Base-by-base conservation (phyloP, 257 asterid species). In the Plantago ovata region DNA sequence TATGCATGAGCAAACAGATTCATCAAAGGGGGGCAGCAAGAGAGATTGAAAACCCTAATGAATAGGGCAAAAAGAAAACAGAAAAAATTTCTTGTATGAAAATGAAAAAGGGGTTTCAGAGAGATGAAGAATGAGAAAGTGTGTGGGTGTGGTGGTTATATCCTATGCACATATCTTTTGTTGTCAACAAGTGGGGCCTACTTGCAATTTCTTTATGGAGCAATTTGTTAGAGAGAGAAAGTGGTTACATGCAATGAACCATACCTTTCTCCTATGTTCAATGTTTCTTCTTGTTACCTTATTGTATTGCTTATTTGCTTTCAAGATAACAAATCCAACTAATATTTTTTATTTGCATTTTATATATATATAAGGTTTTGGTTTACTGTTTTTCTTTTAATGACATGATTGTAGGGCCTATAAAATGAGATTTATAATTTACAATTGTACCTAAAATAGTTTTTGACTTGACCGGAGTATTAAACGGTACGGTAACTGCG, bases 21-120 rank as follows among this genome's bases (percentile, higher is more conserved):
- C 36, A 53, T 44, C 70, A 62, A 55, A 32, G 65, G 77, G 59
- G 43, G 55, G 60, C 24, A 64, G 56, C 56, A 41, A 59, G 44
- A 4, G 28, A 70, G 72, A 7, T 11, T 7, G 40, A 66, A 64
- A 84, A 86, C 92, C 95, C 97, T 84, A 69, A 53, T 19, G 67
- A 77, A 77, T 63, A 86, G 95, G 95, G 95, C 77, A 89, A 89
- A 89, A 87, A 88, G 45, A 86, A 86, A 81, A 85, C 39, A 28
- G 33, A 33, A 36, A n/a, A 63, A n/a, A n/a, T n/a, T n/a, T n/a
- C n/a, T n/a, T 43, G 3, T 21, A 42, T 7, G 60, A 49, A 53
- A n/a, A 55, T 38, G 21, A 8, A 56, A 62, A 56, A 41, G n/a
- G n/a, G n/a, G n/a, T n/a, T 64, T 62, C 7, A 59, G 23, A 49